Base-by-base conservation (phyloP, 306 rosid species). In the Dalbergia cultrata region DNA sequence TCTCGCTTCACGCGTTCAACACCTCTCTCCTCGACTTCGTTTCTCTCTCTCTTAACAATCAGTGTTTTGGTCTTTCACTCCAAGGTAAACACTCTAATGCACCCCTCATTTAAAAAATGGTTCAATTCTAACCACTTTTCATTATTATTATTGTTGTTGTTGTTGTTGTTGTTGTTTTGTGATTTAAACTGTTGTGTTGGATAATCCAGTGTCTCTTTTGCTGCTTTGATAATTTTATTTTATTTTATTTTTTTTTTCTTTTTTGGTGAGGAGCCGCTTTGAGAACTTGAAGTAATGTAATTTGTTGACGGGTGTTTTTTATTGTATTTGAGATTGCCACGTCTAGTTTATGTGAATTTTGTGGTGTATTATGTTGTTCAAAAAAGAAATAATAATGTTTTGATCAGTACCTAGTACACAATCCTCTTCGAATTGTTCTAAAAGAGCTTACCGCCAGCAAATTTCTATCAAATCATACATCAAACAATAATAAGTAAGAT, bases 331-430 rank as follows among this genome's bases (percentile, higher is more conserved):
- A 21, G 35, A 3, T 41, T 78, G 13, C 74, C 31, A 39, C 21
- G 67, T 53, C 53, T 77, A 53, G 60, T 76, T 19, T 34, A 17
- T 76, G 41, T 64, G 39, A 70, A 49, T 17, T 37, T 34, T 10
- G 21, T 7, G 34, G 72, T 12, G 16, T 22, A 49, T 13, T 22
- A 26, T 26, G 2, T 26, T 26, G 31, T 26, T 26, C 31, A 26
- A 26, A 26, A 26, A 0, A 26, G 3, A 26, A 26, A 21, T 21
- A 21, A 21, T 21, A 26, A 26, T 26, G 31, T 26, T 26, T 26
- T 26, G 31, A 26, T 26, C 31, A 26, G 1, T 26, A 26, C 31
- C 31, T 26, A 26, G 31, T 26, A 26, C 31, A 26, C 2, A 26
- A 26, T 26, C 31, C 31, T 26, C 31, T 26, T 26, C 31, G 2